Base-by-base conservation (phyloP, 768 basidiomycete species). In the Mrakia hoshinonis region DNA sequence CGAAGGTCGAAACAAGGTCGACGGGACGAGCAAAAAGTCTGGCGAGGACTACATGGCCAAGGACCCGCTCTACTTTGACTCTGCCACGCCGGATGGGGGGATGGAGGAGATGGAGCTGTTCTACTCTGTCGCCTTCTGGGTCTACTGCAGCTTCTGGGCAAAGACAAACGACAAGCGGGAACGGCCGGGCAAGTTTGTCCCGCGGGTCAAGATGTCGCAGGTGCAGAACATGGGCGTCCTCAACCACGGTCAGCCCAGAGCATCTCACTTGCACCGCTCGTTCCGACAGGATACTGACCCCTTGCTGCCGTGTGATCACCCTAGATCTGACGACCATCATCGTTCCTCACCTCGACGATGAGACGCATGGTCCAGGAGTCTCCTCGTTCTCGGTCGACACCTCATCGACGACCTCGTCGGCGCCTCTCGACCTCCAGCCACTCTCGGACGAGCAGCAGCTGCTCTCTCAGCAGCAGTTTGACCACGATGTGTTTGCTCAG, bases 121-220 rank as follows among this genome's bases (percentile, higher is more conserved):
- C 60, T 68, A 68, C 31, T 63, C 62, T 26, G 72, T 73, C 38
- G 67, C 58, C 43, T 68, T 73, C 49, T 73, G 72, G 72, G 67
- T 73, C 10, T 68, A 63, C 46, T 62, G 60, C 49, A 54, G 55
- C 55, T 68, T 63, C 52, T 73, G 67, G 67, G 51, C 60, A 24
- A 68, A 68, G 52, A 63, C 36, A 47, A 63, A 55, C 26, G 67
- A 73, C 38, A 73, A 69, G 60, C 66, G 58, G 5, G 54, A 68
- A 38, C 62, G 61, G 11, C 48, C 48, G 9, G 67, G 63, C 24
- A 46, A 49, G 61, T 73, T 73, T 48, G 39, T 73, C 20, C 67
- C 72, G 7, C 60, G 72, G 6, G 72, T 73, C 58, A 73, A 73
- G 67, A 73, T 73, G 72, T 31, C 51, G 51, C 51, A 70, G 26